Conservation (phyloP, 495 filamentous ascomycete species). For the Neurospora sp. region DNA sequence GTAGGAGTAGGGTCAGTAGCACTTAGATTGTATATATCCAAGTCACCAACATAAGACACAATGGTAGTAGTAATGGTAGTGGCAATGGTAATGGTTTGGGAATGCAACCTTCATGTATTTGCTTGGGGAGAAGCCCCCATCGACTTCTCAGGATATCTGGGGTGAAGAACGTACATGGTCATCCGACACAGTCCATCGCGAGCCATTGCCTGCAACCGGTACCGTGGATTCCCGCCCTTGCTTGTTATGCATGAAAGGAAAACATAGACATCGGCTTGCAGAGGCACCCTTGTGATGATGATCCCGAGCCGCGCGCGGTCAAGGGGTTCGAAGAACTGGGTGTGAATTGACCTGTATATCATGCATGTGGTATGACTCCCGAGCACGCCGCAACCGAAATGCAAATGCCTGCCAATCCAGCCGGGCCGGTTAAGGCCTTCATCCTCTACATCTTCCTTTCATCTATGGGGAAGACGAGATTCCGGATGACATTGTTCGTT, state of each 20-base stretch:
- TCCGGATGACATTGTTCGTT: constrained; percentile 18
- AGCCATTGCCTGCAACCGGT: neutral
- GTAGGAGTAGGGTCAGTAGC: neutral
- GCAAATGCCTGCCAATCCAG: constrained; percentile 27
- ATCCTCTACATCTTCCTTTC: constrained; percentile 14
- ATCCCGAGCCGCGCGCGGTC: neutral
- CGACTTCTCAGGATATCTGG: neutral
- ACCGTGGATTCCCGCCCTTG: neutral
- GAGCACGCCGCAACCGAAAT: constrained; percentile 30
- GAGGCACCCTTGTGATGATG: neutral
- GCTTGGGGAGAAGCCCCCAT: neutral
- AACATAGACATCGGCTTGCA: neutral
- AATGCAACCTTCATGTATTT: neutral
- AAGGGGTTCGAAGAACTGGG: constrained; percentile 23
- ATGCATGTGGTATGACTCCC: constrained; percentile 30
- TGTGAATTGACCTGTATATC: constrained; percentile 30
- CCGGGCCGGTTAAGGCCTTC: constrained; percentile 14
- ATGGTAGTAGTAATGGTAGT: neutral
- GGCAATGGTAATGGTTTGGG: neutral
- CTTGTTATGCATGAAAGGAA: neutral
- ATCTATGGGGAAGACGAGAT: constrained; percentile 14
- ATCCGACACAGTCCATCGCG: neutral
- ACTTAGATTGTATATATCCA: neutral
- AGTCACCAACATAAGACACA: neutral
- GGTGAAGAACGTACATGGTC: neutral